Percentiles rank a stretch among this genome's conserved stretches.
Evolutionary conservation across 148 eudicot genomes (phyloP).

Genomic region (Silene latifolia): DNA sequence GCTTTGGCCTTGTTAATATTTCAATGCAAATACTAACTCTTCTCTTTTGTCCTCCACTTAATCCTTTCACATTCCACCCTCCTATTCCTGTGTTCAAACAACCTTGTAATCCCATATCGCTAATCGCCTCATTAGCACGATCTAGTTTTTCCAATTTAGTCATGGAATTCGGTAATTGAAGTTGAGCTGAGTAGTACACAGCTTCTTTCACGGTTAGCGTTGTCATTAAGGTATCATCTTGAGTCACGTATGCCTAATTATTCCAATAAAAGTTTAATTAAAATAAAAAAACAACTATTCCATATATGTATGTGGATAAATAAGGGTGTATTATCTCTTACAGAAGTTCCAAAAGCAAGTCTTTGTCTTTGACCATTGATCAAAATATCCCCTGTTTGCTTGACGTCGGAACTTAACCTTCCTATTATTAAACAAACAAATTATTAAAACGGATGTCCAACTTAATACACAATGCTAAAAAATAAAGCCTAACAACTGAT

Average conservation of each 20-base stretch:
- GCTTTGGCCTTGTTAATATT: conserved; percentile 54
- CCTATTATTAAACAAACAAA: conserved; percentile 27
- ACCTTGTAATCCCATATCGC: conserved; percentile 73
- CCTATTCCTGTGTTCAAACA: conserved; percentile 62
- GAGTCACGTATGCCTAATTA: conserved; percentile 71
- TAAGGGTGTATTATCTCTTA: too few species aligned
- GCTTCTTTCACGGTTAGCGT: conserved; percentile 69
- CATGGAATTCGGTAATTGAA: conserved; percentile 65
- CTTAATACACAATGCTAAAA: not conserved
- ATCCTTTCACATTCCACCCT: conserved; percentile 60
- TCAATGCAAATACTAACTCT: conserved; percentile 81
- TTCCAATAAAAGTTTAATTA: not conserved
- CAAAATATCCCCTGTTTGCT: conserved; percentile 41
- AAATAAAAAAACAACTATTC: not conserved
- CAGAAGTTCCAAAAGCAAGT: conserved; percentile 50
- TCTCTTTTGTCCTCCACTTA: conserved; percentile 85
- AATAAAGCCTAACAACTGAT: too few species aligned
- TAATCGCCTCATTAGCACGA: conserved; percentile 49
- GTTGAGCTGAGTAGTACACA: conserved; percentile 66
- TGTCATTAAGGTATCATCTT: conserved; percentile 56
- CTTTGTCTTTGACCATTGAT: conserved; percentile 42
- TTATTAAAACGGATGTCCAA: too few species aligned
- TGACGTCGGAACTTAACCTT: conserved; percentile 32
- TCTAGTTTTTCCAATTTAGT: conserved; percentile 41
- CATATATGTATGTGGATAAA: too few species aligned